These are phyloP conservation scores for Aspergillus wentii DNA, from an alignment of 495 filamentous ascomycete genomes.

Conservation along the genomic window DNA sequence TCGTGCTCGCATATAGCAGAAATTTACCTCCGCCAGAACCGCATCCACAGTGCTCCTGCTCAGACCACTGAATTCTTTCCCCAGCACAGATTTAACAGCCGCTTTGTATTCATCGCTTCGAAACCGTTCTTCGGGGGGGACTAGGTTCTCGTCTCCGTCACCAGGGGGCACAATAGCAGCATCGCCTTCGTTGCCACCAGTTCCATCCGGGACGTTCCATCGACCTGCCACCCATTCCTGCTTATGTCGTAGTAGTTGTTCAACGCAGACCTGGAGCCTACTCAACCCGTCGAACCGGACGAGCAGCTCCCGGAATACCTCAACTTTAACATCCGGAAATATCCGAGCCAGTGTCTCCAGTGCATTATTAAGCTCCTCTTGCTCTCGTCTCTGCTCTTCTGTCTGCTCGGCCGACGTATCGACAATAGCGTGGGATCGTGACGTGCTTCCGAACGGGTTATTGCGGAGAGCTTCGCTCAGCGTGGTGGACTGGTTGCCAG, in stretches of 20 bases:
- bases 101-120: constrained; percentile 66
- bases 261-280: constrained; percentile 76
- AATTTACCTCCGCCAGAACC: constrained; percentile 87
- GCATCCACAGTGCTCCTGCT: constrained; percentile 76
- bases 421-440: constrained; percentile 25
- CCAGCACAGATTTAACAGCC: constrained; percentile 56
- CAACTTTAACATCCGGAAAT: constrained; percentile 82
- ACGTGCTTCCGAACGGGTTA: constrained; percentile 38
- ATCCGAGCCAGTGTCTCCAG: constrained; percentile 67
- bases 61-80: constrained; percentile 79
- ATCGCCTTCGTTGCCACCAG: constrained; percentile 15
- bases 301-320: constrained; percentile 92
- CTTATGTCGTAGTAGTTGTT: constrained; percentile 75
- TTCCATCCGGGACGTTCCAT: constrained; percentile 49
- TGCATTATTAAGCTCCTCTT: constrained; percentile 69
- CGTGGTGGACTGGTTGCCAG: constrained; percentile 28
- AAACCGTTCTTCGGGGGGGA: constrained; percentile 70
- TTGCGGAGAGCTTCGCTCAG: constrained; percentile 38
- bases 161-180: constrained; percentile 3
- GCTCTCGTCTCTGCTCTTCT: constrained; percentile 32
- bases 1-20: constrained; percentile 75
- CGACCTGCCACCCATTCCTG: constrained; percentile 70
- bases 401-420: constrained; percentile 7
- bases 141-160: constrained; percentile 19
- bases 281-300: constrained; percentile 76